Base-by-base conservation (phyloP, 2,329 filamentous ascomycete species). In the Curvularia sp. region DNA sequence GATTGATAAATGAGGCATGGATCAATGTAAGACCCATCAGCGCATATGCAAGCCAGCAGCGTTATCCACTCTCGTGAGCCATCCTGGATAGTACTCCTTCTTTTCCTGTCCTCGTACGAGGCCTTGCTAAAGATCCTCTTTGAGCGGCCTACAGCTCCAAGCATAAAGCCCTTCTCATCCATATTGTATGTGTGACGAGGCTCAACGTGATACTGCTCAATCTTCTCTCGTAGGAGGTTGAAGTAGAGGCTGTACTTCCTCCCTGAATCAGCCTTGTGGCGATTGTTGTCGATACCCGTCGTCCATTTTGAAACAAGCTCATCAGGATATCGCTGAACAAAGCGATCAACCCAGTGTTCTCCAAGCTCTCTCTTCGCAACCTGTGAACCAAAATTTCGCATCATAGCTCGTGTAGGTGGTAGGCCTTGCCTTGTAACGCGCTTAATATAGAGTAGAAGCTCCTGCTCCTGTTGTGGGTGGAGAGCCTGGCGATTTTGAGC, bases 281-380 rank as follows among this genome's bases (percentile, higher is more conserved):
- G 43, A 21, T 45, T 45, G 52, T n/a, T 41, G 36, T 62, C 59
- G 0, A 62, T 59, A 12, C 55, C 52, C 2, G 45, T 50, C 25
- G 36, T 42, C 51, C 50, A 62, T 53, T 56, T 49, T 18, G 52
- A 53, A 28, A 49, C 39, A 18, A 58, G 55, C 28, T 54, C 34
- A 21, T 38, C 41, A 12, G 15, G 15, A n/a, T 60, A 25, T 4
- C 50, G 36, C 13, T 63, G 52, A 21, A 63, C 43, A 34, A 59
- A 63, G 43, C 56, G 53, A 30, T 45, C 43, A 60, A 63, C 60
- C 60, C 56, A 60, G 53, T 43, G n/a, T n/a, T n/a, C 23, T 34
- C 36, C 38, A 43, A 21, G 8, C 49, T 42, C 25, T n/a, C n/a
- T n/a, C n/a, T n/a, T n/a, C n/a, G n/a, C n/a, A n/a, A n/a, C n/a